These are phyloP conservation scores for Magnolia changhungtana DNA, from an alignment of 164 flowering plant genomes.

Conservation along the genomic window DNA sequence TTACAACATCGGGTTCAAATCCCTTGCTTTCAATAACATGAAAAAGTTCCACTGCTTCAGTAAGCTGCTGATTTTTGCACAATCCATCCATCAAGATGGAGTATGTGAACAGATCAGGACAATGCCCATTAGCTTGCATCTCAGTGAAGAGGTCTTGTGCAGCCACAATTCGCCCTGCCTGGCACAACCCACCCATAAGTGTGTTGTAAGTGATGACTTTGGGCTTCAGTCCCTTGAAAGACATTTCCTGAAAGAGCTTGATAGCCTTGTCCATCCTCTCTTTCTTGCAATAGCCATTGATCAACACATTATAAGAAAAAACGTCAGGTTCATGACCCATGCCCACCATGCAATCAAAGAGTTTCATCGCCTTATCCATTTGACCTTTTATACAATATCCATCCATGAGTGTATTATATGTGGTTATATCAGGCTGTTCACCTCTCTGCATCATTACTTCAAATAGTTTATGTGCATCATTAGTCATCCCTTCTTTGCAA, in stretches of 20 bases:
- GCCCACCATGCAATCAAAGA: constrained; percentile 30
- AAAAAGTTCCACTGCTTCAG: constrained; percentile 1
- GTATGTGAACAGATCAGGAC: constrained; percentile 1
- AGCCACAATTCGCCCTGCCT: constrained; percentile 31
- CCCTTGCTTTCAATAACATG: background rate
- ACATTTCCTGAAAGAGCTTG: constrained; percentile 33
- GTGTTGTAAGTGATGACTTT: constrained; percentile 32
- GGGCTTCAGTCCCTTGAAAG: constrained; percentile 29
- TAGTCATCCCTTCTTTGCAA: constrained; percentile 10
- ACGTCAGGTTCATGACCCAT: constrained; percentile 30
- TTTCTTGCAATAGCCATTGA: constrained; percentile 39
- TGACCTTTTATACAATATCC: constrained; percentile 10
- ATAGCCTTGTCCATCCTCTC: constrained; percentile 34
- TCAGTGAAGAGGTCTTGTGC: constrained; percentile 37
- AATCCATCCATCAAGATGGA: background rate
- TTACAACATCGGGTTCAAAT: background rate
- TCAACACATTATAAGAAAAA: constrained; percentile 36
- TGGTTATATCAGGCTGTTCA: constrained; percentile 2
- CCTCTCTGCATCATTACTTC: constrained; percentile 9
- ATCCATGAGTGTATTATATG: constrained; percentile 13
- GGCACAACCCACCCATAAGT: constrained; percentile 37
- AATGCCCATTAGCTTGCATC: constrained; percentile 22
- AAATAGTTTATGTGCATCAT: constrained; percentile 5
- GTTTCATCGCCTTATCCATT: constrained; percentile 30
- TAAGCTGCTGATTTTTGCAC: background rate